Conservation (phyloP, 768 basidiomycete genomes). For the Lentinula detonsa region DNA sequence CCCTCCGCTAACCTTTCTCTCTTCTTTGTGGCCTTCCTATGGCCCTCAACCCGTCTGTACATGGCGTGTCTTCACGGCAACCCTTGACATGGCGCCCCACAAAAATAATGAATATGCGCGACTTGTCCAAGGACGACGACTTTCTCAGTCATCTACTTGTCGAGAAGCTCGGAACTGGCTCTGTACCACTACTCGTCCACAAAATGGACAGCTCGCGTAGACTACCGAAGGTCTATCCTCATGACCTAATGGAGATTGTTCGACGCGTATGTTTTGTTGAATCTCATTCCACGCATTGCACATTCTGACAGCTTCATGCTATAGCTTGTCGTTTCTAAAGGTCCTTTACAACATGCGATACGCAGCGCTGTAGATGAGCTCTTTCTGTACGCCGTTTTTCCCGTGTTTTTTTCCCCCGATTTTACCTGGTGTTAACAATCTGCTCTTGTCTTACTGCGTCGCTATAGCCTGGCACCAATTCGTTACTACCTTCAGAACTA, state of each 20-base stretch:
- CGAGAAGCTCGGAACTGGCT: slow-evolving; percentile 80
- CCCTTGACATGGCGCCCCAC: slow-evolving; percentile 67
- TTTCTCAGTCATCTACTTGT: slow-evolving; percentile 86
- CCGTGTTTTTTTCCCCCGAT: slow-evolving; percentile 13
- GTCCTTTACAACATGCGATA: slow-evolving; percentile 49
- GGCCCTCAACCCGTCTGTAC: slow-evolving; percentile 13
- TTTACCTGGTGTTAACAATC: neutral
- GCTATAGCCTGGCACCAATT: slow-evolving; percentile 59
- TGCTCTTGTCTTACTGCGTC: neutral
- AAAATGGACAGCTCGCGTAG: slow-evolving; percentile 81
- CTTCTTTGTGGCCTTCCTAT: slow-evolving; percentile 14
- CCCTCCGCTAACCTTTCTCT: slow-evolving; percentile 10
- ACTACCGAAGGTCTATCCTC: slow-evolving; percentile 68
- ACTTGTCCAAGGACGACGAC: slow-evolving; percentile 87
- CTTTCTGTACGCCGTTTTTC: slow-evolving; percentile 50
- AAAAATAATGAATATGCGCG: slow-evolving; percentile 87
- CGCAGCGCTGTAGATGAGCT: slow-evolving; percentile 75
- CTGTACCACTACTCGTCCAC: slow-evolving; percentile 78
- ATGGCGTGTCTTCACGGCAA: slow-evolving; percentile 19
- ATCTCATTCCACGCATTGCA: slow-evolving; percentile 23
- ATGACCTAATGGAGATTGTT: slow-evolving; percentile 64
- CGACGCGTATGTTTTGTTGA: slow-evolving; percentile 53
- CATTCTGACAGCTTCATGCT: slow-evolving; percentile 15
- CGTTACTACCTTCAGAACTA: slow-evolving; percentile 73
- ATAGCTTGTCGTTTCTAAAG: slow-evolving; percentile 57